These are phyloP conservation scores for Pneumocystis jirovecii DNA, from an alignment of 1,139 yeast genomes.

Conservation along the genomic window DNA sequence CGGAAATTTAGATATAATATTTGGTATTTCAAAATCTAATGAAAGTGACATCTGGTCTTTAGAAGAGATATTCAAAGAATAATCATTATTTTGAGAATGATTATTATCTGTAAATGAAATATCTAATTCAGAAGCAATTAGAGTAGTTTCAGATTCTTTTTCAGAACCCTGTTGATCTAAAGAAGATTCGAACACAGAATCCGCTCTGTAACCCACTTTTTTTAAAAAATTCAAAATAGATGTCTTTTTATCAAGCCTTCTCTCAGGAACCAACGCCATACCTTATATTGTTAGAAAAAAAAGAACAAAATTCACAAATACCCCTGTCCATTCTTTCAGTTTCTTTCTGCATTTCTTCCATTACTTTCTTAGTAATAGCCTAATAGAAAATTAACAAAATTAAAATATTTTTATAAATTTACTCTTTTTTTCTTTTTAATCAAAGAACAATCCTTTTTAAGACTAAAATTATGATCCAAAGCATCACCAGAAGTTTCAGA, in stretches of 20 bases:
- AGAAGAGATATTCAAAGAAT: slow-evolving; percentile 4
- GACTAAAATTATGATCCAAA: background rate
- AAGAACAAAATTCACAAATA: slow-evolving; percentile 1
- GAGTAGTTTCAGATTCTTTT: slow-evolving; percentile 9
- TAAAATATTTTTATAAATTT: background rate
- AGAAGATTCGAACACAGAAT: background rate
- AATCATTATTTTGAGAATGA: background rate
- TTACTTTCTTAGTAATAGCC: slow-evolving; percentile 18
- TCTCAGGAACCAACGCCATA: slow-evolving; percentile 20
- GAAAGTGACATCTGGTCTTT: background rate
- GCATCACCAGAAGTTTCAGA: background rate
- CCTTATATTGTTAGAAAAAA: slow-evolving; percentile 6
- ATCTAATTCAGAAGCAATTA: background rate
- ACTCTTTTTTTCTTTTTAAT: background rate
- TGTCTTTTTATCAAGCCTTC: slow-evolving; percentile 16
- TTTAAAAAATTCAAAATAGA: slow-evolving; percentile 17
- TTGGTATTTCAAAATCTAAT: background rate
- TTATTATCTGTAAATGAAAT: background rate
- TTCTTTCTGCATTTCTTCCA: slow-evolving; percentile 22
- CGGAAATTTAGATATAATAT: background rate
- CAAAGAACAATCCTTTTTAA: background rate
- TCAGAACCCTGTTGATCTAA: background rate
- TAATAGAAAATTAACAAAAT: background rate
- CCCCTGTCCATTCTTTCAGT: slow-evolving; percentile 22
- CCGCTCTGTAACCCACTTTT: background rate